These are phyloP conservation scores for Chenopodium suecicum DNA, from an alignment of 148 eudicot species.

Conservation along the genomic window DNA sequence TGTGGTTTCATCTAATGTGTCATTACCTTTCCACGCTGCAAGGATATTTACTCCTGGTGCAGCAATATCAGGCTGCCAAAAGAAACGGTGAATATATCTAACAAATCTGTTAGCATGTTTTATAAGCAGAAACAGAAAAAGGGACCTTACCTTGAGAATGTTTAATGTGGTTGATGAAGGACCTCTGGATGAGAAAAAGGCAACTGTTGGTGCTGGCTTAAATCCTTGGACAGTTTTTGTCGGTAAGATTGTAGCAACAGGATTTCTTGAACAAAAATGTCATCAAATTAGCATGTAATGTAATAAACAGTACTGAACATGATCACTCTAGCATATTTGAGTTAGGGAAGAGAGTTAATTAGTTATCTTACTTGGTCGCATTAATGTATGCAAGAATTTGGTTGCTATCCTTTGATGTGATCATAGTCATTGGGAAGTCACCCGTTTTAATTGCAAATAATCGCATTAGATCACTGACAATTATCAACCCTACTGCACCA, in stretches of 20 bases:
- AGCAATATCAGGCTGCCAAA: slow-evolving; percentile 63
- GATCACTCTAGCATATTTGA: too few relatives aligned
- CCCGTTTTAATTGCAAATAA: too few relatives aligned
- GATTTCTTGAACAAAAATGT: slow-evolving; percentile 5
- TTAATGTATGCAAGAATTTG: too few relatives aligned
- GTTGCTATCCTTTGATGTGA: too few relatives aligned
- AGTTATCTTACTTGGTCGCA: too few relatives aligned
- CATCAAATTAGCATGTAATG: neutral
- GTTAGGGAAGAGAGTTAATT: too few relatives aligned
- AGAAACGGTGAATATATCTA: too few relatives aligned
- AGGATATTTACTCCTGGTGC: slow-evolving; percentile 83
- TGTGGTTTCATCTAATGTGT: slow-evolving; percentile 29
- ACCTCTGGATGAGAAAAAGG: slow-evolving; percentile 68
- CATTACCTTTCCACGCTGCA: slow-evolving; percentile 66
- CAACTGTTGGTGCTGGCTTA: slow-evolving; percentile 60
- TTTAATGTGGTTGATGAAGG: slow-evolving; percentile 40
- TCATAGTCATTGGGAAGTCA: too few relatives aligned
- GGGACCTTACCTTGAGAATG: slow-evolving; percentile 51
- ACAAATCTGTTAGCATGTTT: too few relatives aligned
- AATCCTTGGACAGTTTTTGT: slow-evolving; percentile 11
- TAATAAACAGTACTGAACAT: too few relatives aligned
- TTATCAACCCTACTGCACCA: too few relatives aligned
- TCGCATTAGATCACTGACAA: too few relatives aligned
- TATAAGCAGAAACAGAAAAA: neutral
- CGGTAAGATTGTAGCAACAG: slow-evolving; percentile 47